Base-by-base conservation (phyloP, 805 yeast species). In the Teunomyces gatunensis region DNA sequence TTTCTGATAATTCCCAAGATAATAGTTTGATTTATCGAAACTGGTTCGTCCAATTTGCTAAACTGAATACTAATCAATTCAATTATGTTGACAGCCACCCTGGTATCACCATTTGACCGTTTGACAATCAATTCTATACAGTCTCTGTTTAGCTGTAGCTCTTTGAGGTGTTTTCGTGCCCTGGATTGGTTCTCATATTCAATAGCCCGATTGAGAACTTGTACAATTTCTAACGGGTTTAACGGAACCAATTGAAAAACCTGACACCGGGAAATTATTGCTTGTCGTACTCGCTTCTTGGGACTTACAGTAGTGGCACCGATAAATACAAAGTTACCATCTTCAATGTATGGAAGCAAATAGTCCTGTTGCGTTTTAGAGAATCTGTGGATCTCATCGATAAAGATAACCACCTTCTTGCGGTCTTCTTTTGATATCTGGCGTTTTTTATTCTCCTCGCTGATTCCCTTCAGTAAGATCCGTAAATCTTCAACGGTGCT, bases 311-410 rank as follows among this genome's bases (percentile, higher is more conserved):
- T 91, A 0, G 99, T 94, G n/a, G 98, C 97, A 4, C 99, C 99
- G 44, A 92, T 82, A 37, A 94, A 74, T 1, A 83, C 81, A 39
- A 91, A 81, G 45, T 81, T 81, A 2, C 98, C 98, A 25, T 79
- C 71, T 62, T 94, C 99, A 1, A 92, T 85, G 51, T 81, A 83
- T 0, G 96, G 94, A 34, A 94, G 69, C 41, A 95, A 79, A 41
- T 84, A 78, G 64, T 94, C 98, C 63, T 94, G 99, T 59, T 94
- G 99, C 0, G 83, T 73, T 50, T 86, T 85, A 54, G 83, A 83
- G 62, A 89, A 90, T 28, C 99, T 69, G 61, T 94, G 99, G 33
- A 94, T 86, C 61, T 94, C 99, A 67, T 94, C 99, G 45, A 91
- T 80, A 59, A 94, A 94, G 10, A 94, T 71, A 7, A 89, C 83